These are phyloP conservation scores for Nectriaceae sp. DNA, from an alignment of 2,329 filamentous ascomycete species.

Conservation along the genomic window DNA sequence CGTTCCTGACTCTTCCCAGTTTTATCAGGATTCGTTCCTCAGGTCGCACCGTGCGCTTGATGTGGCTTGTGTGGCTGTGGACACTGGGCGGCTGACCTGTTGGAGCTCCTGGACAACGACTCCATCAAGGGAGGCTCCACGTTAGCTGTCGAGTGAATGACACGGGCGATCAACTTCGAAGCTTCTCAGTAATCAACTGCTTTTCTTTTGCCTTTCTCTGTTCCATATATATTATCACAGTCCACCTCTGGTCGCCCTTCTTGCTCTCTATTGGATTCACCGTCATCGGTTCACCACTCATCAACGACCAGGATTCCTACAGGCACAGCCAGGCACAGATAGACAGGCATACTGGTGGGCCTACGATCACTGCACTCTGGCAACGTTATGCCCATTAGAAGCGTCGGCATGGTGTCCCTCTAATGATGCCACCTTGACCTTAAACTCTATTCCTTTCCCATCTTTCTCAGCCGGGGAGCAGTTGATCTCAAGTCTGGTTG, in stretches of 20 bases:
- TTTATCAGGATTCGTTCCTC: neutral
- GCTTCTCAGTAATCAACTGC: neutral
- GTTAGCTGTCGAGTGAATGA: neutral
- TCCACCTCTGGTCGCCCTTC: no score
- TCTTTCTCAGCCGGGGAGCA: neutral
- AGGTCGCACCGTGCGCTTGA: conserved; percentile 1
- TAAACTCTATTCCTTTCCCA: neutral
- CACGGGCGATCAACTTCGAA: neutral
- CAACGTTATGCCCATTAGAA: neutral
- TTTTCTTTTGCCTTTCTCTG: neutral
- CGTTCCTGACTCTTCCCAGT: neutral
- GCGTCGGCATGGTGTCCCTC: neutral
- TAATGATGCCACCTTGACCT: neutral
- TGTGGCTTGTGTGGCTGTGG: conserved; percentile 1
- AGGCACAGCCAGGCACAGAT: no score
- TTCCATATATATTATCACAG: neutral
- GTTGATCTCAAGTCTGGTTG: no score
- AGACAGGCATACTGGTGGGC: neutral
- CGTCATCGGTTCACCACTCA: no score
- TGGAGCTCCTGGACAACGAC: neutral
- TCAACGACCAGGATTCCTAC: no score
- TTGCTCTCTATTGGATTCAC: no score
- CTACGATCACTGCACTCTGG: neutral
- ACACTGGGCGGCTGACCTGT: neutral
- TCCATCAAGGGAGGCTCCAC: conserved; percentile 1